phyloP scores from a whole-genome alignment of 805 yeast species.

The Kockiozyma suomiensis region DNA sequence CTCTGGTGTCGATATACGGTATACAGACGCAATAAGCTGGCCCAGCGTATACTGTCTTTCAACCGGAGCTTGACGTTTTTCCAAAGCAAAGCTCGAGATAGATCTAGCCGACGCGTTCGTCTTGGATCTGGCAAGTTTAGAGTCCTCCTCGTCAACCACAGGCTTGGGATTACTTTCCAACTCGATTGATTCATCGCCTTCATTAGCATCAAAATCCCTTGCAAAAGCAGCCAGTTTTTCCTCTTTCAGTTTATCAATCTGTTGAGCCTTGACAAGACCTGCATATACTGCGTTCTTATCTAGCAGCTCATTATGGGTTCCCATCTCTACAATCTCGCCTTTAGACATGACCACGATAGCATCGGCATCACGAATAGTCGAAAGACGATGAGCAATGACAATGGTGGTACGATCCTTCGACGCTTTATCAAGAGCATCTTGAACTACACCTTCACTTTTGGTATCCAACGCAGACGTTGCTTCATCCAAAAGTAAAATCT shows the following conservation, averaged over 20 bases:
- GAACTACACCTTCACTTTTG: slow-evolving; percentile 61
- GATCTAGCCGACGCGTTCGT: slow-evolving; percentile 38
- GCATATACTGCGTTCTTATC: slow-evolving; percentile 39
- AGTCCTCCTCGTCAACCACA: slow-evolving; percentile 3
- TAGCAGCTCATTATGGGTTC: slow-evolving; percentile 46
- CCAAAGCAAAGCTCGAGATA: slow-evolving; percentile 25
- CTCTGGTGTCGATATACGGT: slow-evolving; percentile 30
- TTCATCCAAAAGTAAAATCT: slow-evolving; percentile 60
- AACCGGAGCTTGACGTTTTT: background rate
- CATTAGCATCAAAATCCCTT: slow-evolving; percentile 45
- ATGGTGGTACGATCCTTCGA: slow-evolving; percentile 55
- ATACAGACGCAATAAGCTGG: slow-evolving; percentile 17
- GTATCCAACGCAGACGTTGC: slow-evolving; percentile 70
- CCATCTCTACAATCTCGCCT: slow-evolving; percentile 55
- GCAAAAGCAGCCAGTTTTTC: slow-evolving; percentile 43
- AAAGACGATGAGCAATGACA: slow-evolving; percentile 85
- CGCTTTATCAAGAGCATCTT: slow-evolving; percentile 50
- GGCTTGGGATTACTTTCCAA: background rate
- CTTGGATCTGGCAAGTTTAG: slow-evolving; percentile 11
- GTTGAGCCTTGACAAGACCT: slow-evolving; percentile 46
- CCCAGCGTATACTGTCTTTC: slow-evolving; percentile 11
- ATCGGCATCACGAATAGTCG: slow-evolving; percentile 74
- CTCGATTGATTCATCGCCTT: slow-evolving; percentile 21
- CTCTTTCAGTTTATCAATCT: slow-evolving; percentile 40
- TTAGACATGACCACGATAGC: slow-evolving; percentile 55